Percentiles rank a stretch among this genome's conserved stretches.
Conservation (phyloP, 2,329 filamentous ascomycete species). For the Phoma herbarum region DNA sequence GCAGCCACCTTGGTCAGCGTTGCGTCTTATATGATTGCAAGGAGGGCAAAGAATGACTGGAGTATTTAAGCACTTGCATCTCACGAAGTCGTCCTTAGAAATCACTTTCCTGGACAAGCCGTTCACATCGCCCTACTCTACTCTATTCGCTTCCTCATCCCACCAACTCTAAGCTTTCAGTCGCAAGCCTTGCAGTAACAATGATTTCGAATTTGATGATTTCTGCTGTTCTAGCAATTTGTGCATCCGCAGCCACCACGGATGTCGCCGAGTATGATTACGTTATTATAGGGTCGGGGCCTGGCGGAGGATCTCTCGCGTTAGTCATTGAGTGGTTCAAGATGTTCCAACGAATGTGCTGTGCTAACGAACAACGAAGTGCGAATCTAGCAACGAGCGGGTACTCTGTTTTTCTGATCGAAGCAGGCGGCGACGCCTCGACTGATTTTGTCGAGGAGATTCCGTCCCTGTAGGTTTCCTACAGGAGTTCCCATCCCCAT, state of each 20-base stretch:
- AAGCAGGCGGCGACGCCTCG: background rate
- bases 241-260: background rate
- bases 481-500: background rate
- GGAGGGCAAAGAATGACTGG: background rate
- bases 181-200: background rate
- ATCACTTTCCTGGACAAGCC: background rate
- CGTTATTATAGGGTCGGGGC: background rate
- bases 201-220: background rate
- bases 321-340: background rate
- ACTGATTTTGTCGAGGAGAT: background rate
- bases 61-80: too few species aligned
- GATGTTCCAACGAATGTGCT: background rate
- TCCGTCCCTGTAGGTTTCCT: background rate
- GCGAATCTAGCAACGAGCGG: background rate
- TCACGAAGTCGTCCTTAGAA: too few species aligned
- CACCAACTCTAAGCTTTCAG: background rate
- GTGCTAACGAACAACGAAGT: background rate
- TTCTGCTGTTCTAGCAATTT: background rate
- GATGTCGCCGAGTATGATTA: background rate
- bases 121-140: background rate
- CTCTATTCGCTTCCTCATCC: background rate
- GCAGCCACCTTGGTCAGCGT: too few species aligned
- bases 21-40: background rate
- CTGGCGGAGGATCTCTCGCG: background rate
- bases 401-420: background rate